Conservation (phyloP, 129 eudicot genomes). For the Heracleum sosnowskyi region DNA sequence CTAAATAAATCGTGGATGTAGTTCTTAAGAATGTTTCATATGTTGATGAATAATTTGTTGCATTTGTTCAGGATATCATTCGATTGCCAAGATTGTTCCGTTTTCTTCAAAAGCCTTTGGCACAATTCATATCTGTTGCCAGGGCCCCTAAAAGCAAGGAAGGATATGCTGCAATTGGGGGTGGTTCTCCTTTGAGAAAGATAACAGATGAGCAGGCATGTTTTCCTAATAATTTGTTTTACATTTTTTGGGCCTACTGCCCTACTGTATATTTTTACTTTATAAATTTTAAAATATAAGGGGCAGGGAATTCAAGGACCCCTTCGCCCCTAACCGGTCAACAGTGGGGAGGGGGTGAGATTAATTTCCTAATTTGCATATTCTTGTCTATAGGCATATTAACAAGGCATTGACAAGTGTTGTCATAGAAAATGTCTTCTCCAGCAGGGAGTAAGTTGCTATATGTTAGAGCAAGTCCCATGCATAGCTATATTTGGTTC, state of each 20-base stretch:
- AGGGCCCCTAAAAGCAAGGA: conserved; percentile 99
- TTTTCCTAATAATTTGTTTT: neutral
- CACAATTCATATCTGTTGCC: conserved; percentile 85
- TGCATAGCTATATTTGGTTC: too few relatives aligned
- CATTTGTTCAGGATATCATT: conserved; percentile 70
- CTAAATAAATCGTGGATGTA: neutral
- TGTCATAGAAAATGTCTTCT: neutral
- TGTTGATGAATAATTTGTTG: conserved; percentile 4
- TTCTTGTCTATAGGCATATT: conserved; percentile 1
- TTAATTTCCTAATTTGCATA: neutral
- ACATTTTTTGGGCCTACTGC: too few relatives aligned
- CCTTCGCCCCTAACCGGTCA: too few relatives aligned
- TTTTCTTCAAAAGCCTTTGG: conserved; percentile 94
- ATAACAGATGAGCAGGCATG: conserved; percentile 95
- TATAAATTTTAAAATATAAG: neutral
- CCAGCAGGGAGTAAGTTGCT: neutral
- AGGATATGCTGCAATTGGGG: conserved; percentile 98
- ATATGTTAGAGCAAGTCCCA: neutral
- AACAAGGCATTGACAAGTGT: neutral
- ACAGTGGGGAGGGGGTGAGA: too few relatives aligned
- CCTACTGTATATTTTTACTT: neutral
- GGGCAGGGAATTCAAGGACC: neutral
- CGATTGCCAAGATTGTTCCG: conserved; percentile 92
- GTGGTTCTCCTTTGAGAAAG: conserved; percentile 93
- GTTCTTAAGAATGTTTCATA: conserved; percentile 9